phyloP scores from a whole-genome alignment of 495 filamentous ascomycete genomes.

The Podospora sp. region DNA sequence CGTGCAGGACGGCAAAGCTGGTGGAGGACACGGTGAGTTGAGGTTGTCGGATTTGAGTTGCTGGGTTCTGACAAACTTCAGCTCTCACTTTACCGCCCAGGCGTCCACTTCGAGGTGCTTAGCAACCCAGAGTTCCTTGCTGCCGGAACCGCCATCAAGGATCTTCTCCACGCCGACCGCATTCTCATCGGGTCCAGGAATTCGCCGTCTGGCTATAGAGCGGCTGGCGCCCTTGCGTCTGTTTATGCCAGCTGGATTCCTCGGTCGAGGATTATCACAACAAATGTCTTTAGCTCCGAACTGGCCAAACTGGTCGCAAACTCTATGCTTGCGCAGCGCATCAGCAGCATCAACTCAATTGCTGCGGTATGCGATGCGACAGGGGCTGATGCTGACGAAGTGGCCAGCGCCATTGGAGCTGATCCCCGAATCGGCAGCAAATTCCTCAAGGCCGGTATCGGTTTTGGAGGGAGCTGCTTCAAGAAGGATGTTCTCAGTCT shows the following conservation, averaged over 20 bases:
- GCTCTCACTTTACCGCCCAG: conserved; percentile 53
- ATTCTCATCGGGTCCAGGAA: conserved; percentile 72
- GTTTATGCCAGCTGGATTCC: conserved; percentile 75
- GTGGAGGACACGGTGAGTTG: conserved; percentile 64
- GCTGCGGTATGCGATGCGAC: conserved; percentile 75
- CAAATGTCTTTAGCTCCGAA: conserved; percentile 77
- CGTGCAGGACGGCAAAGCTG: conserved; percentile 70
- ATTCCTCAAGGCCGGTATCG: conserved; percentile 75
- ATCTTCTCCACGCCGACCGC: conserved; percentile 72
- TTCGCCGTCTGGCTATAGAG: conserved; percentile 58
- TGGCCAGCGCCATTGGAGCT: conserved; percentile 64
- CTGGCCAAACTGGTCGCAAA: conserved; percentile 79
- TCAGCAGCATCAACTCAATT: conserved; percentile 79
- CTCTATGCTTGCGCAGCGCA: conserved; percentile 77
- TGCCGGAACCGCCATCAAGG: conserved; percentile 71
- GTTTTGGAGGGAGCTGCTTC: conserved; percentile 80
- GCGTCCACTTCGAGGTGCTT: conserved; percentile 70
- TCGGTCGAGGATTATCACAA: conserved; percentile 63
- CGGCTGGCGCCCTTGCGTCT: conserved; percentile 61
- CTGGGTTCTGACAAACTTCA: conserved; percentile 20
- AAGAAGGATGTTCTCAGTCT: conserved; percentile 78
- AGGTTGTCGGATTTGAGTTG: background rate
- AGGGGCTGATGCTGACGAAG: conserved; percentile 73
- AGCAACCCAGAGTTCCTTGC: conserved; percentile 84
- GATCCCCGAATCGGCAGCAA: conserved; percentile 71